Percentiles rank a stretch among this genome's conserved stretches.
phyloP scores from a whole-genome alignment of 805 yeast genomes.

The Ogataea wickerhamii region DNA sequence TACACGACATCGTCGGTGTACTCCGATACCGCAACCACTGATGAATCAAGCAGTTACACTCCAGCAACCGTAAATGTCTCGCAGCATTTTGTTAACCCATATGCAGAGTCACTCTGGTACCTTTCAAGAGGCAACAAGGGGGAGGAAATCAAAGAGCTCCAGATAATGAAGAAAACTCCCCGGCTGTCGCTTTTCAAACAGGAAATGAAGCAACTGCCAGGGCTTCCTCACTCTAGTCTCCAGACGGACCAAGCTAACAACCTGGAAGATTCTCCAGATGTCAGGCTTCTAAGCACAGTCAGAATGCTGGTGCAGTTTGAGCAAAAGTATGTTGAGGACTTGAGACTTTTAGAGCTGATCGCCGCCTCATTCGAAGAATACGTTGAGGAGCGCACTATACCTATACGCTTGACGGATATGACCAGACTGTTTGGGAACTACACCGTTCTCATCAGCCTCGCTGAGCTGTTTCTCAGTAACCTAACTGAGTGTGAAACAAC shows the following conservation, averaged over 20 bases:
- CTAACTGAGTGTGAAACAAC: conserved; percentile 1
- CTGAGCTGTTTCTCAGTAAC: conserved; percentile 28
- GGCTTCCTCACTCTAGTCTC: conserved; percentile 5
- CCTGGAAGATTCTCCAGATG: background rate
- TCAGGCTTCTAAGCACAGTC: conserved; percentile 12
- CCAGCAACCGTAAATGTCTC: too few relatives aligned
- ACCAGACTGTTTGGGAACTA: conserved; percentile 42
- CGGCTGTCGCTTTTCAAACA: background rate
- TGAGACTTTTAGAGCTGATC: conserved; percentile 30
- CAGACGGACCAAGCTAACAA: background rate
- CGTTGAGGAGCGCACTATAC: conserved; percentile 27
- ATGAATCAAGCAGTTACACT: too few relatives aligned
- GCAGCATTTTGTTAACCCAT: conserved; percentile 33
- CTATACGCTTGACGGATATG: conserved; percentile 35
- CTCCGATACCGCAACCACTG: too few relatives aligned
- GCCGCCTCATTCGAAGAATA: conserved; percentile 33
- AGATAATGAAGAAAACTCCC: background rate
- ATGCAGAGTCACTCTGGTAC: conserved; percentile 42
- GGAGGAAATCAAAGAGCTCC: conserved; percentile 26
- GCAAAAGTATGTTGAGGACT: conserved; percentile 27
- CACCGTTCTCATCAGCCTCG: conserved; percentile 36
- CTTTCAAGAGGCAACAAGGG: conserved; percentile 34
- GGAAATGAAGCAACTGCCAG: conserved; percentile 1
- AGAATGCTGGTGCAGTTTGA: conserved; percentile 35
- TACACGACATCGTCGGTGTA: too few relatives aligned